Evolutionary conservation across 495 filamentous ascomycete species (phyloP), one percentile per base, ranked within the genome.

Genomic region (Podospora fimiseda): DNA sequence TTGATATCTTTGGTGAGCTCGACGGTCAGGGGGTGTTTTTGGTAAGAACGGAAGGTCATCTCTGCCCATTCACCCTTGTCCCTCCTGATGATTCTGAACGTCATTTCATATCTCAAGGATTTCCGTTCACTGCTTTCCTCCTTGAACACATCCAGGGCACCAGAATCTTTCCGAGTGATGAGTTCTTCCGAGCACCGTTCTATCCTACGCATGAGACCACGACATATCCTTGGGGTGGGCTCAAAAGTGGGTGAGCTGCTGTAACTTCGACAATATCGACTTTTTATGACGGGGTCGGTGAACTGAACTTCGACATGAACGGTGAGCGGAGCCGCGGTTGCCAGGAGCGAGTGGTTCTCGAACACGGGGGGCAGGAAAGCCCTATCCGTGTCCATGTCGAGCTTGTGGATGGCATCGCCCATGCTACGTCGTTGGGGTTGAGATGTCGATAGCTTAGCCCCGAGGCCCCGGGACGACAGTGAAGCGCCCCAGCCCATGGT

Each of bases 131-230:
- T 43, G 42, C 64, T 47, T 18, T 61, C 70, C 38, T 65, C 66
- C 51, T 58, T 65, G 51, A 62, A 59, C 23, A 62, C 55, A 9
- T 72, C 70, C 46, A 72, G 61, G 11, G 73, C 74, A n/a, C 51
- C 63, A 5, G 72, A 71, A 60, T 77, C 74, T 48, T 68, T 73
- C 43, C 74, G 65, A 9, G 73, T 75, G 53, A 77, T 62, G 37
- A 77, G 61, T 55, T 77, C 74, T 48, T 74, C 50, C 38, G 65
- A 70, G 55, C 72, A 75, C 51, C 73, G 73, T 56, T 75, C 70
- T 33, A 75, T 69, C 39, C 74, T 71, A 33, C 72, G 68, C 18
- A 75, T 52, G 7, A 77, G 59, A 2, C 70, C 73, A 19, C 70
- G 64, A 43, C 68, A 71, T 42, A 74, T 59, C 49, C 60, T 60